Conservation (phyloP, 495 filamentous ascomycete genomes). For the Aspergillus sclerotiicarbonarius region DNA sequence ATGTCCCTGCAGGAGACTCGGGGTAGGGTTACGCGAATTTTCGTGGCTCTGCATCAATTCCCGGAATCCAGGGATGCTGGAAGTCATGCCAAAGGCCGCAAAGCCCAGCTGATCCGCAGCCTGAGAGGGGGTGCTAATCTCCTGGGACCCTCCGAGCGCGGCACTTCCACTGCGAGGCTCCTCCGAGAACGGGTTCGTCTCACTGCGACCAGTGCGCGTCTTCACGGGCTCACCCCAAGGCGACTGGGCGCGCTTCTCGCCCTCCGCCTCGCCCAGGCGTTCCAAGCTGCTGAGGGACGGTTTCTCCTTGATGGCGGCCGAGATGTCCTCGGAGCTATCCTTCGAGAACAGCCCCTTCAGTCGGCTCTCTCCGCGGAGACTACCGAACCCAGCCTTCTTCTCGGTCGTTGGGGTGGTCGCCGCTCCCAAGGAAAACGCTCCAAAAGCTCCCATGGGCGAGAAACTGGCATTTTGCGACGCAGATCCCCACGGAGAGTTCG, state of each 20-base stretch:
- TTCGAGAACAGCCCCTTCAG: conserved; percentile 81
- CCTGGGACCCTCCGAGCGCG: conserved; percentile 73
- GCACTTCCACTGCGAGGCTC: conserved; percentile 70
- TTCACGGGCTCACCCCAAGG: conserved; percentile 53
- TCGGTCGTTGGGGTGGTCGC: conserved; percentile 57
- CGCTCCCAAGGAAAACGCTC: conserved; percentile 70
- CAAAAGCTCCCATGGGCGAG: conserved; percentile 80
- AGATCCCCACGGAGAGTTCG: conserved; percentile 66
- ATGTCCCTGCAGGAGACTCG: conserved; percentile 51
- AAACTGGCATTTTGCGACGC: conserved; percentile 58
- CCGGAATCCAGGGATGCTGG: conserved; percentile 65
- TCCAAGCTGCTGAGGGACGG: conserved; percentile 50
- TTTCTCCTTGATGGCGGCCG: conserved; percentile 53
- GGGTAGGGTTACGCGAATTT: conserved; percentile 56
- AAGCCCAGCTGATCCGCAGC: conserved; percentile 55
- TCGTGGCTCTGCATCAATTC: conserved; percentile 61
- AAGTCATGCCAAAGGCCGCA: conserved; percentile 75
- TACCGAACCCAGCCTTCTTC: conserved; percentile 67
- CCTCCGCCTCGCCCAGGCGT: conserved; percentile 52
- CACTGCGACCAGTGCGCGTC: conserved; percentile 58
- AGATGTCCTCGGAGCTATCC: conserved; percentile 67
- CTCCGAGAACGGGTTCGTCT: conserved; percentile 78
- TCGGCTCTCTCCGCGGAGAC: conserved; percentile 70
- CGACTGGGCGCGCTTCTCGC: conserved; percentile 43
- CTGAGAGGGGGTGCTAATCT: conserved; percentile 60